Base-by-base conservation (phyloP, 805 yeast species). In the Cyberlindnera veronae region DNA sequence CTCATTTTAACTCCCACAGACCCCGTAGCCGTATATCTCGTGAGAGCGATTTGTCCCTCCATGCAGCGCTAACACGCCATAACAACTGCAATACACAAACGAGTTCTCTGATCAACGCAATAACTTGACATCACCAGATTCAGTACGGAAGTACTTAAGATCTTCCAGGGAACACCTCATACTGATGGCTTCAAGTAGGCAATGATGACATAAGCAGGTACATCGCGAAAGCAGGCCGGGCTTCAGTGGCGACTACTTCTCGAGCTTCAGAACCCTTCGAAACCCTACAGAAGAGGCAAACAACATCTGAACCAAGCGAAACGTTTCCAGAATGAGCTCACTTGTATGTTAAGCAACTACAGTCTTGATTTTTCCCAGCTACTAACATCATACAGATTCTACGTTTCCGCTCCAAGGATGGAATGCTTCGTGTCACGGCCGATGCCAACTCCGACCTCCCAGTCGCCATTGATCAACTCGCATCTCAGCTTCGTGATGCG, bases 381-480 rank as follows among this genome's bases (percentile, higher is more conserved):
- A 35, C 37, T 45, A 16, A 1, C 6, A n/a, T n/a, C 35, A 15
- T 3, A 5, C 12, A 68, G 88, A 76, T 90, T 50, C 65, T 84
- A 17, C 70, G 99, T 55, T 87, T 93, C 63, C 74, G 96, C 55
- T 71, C 93, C 21, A 86, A 77, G 54, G 84, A 85, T 50, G 98
- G 98, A 8, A 82, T 79, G 75, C 78, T 77, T 58, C 74, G 98
- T 39, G 72, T 85, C 26, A 58, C 66, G 19, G 77, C 75, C 21
- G 77, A 76, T 19, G 62, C 67, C 4, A 34, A 51, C 2, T 69
- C 68, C 16, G 64, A 65, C 8, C 77, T 85, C 44, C 55, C 61
- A 4, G 49, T 51, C 0, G 74, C 76, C 1, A 48, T 79, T 19
- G 72, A 67, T 19, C 62, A 65, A 35, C 60, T 77, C 20, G 26